Base-by-base conservation (phyloP, 2,329 filamentous ascomycete species). In the Botryotinia convoluta region DNA sequence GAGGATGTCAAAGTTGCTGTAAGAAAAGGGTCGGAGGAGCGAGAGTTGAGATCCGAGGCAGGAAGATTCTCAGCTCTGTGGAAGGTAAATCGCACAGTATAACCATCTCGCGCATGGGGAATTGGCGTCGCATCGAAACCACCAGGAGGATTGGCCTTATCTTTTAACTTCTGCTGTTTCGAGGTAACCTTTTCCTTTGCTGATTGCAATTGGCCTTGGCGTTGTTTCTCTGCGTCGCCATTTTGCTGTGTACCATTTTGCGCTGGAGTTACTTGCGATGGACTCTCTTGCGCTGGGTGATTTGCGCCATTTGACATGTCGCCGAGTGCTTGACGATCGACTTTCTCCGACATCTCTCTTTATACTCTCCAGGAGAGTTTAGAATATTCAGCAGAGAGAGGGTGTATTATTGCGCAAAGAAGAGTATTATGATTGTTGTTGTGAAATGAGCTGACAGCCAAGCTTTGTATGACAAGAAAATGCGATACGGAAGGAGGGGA, bases 1-100 rank as follows among this genome's bases (percentile, higher is more conserved):
- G 86, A 84, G 2, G 78, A 76, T 10, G 92, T 90, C 73, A 98
- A 84, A n/a, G 93, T 92, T 48, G 93, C 93, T 22, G 89, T 84
- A 57, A 97, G 85, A 80, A 91, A 98, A 0, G 95, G 94, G 81
- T 98, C 95, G 4, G 94, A 93, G 4, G 93, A 92, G 48, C 92
- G 86, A 18, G 90, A 90, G 79, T 89, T 88, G 77, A 97, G 85
- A 82, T 98, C 95, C 72, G 92, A 93, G 63, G 93, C 88, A 2
- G 95, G 94, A 4, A 98, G 88, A 80, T 97, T 94, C 75, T 86
- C 85, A 1, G 95, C 95, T 74, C 89, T 87, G 81, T 95, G 92
- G 81, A 98, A 93, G 69, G 90, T 94, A 83, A 98, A 91, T 80
- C 91, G 92, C 76, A 98, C 81, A 0, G 93, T 97, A 83, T 92